These are phyloP conservation scores for Thalia dealbata DNA, from an alignment of 176 grass and related monocot species.

Conservation along the genomic window DNA sequence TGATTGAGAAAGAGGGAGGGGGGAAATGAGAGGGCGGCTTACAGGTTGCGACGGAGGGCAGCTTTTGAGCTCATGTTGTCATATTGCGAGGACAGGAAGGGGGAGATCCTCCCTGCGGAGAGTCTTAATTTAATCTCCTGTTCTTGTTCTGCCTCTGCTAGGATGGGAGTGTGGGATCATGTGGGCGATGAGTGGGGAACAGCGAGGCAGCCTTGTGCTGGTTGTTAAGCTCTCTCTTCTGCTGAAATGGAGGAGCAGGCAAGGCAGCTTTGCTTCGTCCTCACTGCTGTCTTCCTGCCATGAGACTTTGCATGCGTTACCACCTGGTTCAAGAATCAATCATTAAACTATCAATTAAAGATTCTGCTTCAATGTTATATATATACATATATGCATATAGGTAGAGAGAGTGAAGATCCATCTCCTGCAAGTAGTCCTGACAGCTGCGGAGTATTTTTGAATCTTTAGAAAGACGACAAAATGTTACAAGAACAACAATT, in stretches of 20 bases:
- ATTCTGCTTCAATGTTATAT: too few species aligned
- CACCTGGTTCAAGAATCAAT: too few species aligned
- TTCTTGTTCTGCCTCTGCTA: not conserved
- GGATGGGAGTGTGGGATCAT: not conserved
- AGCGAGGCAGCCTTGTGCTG: not conserved
- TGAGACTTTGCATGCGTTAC: too few species aligned
- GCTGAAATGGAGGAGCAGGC: not conserved
- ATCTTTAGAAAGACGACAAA: too few species aligned
- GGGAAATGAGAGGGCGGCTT: not conserved
- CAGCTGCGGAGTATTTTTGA: too few species aligned
- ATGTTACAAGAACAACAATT: too few species aligned
- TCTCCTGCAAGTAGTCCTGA: too few species aligned
- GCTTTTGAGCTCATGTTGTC: not conserved
- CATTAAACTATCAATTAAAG: too few species aligned
- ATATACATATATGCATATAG: too few species aligned
- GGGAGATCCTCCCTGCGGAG: not conserved
- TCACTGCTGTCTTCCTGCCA: not conserved
- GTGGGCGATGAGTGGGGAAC: not conserved
- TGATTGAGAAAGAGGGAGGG: not conserved
- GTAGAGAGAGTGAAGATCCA: too few species aligned
- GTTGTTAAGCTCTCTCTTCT: not conserved
- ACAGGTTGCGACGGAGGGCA: not conserved
- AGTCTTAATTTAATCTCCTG: not conserved
- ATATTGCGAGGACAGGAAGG: not conserved
- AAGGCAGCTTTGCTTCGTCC: not conserved